Base-by-base conservation (phyloP, 1,284 basidiomycete genomes). In the Boletus sp. region DNA sequence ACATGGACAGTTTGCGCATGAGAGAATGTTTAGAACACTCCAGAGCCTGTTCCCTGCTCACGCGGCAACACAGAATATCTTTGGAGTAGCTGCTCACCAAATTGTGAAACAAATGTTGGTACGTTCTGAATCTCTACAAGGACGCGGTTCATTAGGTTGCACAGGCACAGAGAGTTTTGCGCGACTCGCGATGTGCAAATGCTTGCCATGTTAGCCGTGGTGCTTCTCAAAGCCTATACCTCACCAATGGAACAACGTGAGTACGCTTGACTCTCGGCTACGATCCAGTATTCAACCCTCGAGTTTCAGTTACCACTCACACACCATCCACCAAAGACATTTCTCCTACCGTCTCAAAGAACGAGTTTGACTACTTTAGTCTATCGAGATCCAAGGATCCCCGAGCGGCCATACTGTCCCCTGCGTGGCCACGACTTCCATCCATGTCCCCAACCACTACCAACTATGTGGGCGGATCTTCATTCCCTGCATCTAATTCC, bases 161-260 rank as follows among this genome's bases (percentile, higher is more conserved):
- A 24, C 43, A 94, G 91, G 58, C 87, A 93, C 62, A 66, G 74
- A 1, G 82, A 89, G 60, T 78, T 92, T 36, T 80, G 84, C 7
- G 78, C 77, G 27, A 77, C 78, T 33, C 89, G 84, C 63, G 92
- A 96, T 67, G 72, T 94, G 1, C 92, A 95, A 66, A 88, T 93
- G 78, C 78, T 96, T 4, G 91, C 89, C 0, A 87, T 95, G 78
- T 67, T 94, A 1, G 81, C 91, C 0, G 80, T 86, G 48, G 71
- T 93, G 20, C 74, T 94, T 4, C 76, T 92, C 4, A 83, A 83
- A 65, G 77, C 75, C 16, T 63, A 63, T 4, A 47, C 57, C 6
- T 58, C 63, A 13, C 60, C 70, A 3, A 62, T 43, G 24, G 63
- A 68, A 24, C 63, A 63, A 51, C 49, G 79, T 76, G 57, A 57